Evolutionary conservation across 768 basidiomycete genomes (phyloP).

Genomic region (Chalciporus pseudorubinellus): DNA sequence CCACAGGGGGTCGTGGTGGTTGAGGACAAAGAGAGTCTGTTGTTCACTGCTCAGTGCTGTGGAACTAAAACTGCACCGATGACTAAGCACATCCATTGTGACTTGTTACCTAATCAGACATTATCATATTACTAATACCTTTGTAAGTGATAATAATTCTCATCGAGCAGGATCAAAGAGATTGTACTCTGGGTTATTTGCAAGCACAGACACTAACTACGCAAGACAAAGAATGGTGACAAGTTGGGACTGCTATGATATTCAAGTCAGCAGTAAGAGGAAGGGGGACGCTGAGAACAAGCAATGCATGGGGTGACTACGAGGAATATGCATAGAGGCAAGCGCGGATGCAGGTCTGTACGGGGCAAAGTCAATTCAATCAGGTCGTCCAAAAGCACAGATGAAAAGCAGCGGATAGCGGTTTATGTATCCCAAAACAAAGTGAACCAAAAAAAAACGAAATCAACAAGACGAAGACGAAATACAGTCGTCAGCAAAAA

Average conservation of each 20-base stretch:
- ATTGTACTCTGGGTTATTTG: background rate
- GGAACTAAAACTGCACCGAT: conserved; percentile 18
- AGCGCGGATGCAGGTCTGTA: conserved; percentile 26
- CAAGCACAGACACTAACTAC: conserved; percentile 20
- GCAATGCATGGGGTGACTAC: conserved; percentile 21
- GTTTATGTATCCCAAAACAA: conserved; percentile 18
- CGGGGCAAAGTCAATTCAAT: conserved; percentile 19
- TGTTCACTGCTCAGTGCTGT: conserved; percentile 6
- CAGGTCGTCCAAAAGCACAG: conserved; percentile 11
- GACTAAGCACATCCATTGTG: conserved; percentile 17
- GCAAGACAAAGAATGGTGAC: conserved; percentile 8
- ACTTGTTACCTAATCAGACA: background rate
- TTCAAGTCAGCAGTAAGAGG: conserved; percentile 14
- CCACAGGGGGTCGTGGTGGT: conserved; percentile 24
- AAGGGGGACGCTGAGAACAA: conserved; percentile 9
- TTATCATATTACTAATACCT: background rate
- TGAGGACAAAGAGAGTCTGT: conserved; percentile 15
- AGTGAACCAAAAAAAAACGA: conserved; percentile 20
- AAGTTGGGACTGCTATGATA: conserved; percentile 1
- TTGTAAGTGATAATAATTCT: background rate
- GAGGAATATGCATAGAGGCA: conserved; percentile 25
- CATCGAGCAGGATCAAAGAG: too few species aligned
- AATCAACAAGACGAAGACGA: conserved; percentile 16
- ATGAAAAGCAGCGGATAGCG: conserved; percentile 14
- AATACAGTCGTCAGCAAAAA: conserved; percentile 3